A percentile compares a stretch with the other conserved stretches of the same genome.
These are phyloP conservation scores for Lyophyllum decastes DNA, from an alignment of 768 basidiomycete genomes.

Conservation along the genomic window DNA sequence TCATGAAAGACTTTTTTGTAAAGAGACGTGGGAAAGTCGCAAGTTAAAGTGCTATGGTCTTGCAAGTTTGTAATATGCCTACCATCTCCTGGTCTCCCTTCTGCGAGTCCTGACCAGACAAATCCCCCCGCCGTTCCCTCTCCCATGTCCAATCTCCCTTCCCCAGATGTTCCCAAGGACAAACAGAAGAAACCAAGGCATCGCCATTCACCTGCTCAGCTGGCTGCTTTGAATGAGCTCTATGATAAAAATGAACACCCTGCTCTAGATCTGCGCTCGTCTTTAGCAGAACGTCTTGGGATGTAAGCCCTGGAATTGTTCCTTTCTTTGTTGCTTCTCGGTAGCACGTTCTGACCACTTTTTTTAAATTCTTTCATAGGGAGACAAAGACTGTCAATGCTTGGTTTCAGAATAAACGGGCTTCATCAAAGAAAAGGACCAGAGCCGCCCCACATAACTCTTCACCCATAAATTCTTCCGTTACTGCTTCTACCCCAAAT, in stretches of 20 bases:
- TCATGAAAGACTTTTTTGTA: conserved; percentile 22
- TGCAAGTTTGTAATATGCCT: conserved; percentile 25
- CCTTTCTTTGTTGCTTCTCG: conserved; percentile 8
- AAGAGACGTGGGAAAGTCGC: conserved; percentile 27
- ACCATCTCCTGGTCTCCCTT: conserved; percentile 13
- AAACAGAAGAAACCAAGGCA: conserved; percentile 77
- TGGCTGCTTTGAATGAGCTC: conserved; percentile 76
- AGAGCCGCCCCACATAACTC: conserved; percentile 32
- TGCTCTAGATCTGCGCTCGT: conserved; percentile 63
- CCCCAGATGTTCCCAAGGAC: conserved; percentile 32
- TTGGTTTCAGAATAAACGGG: conserved; percentile 87
- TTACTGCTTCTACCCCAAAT: conserved; percentile 33
- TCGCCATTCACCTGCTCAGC: conserved; percentile 71
- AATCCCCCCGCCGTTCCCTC: conserved; percentile 28
- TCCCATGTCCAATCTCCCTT: conserved; percentile 28
- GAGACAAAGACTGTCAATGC: conserved; percentile 85
- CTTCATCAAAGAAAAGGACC: conserved; percentile 76
- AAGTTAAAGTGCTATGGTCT: conserved; percentile 22
- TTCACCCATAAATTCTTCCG: conserved; percentile 32
- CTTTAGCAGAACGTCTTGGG: conserved; percentile 70
- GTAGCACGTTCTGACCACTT: conserved; percentile 10
- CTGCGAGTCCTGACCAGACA: conserved; percentile 21
- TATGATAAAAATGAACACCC: conserved; percentile 80
- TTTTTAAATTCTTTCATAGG: conserved; percentile 39
- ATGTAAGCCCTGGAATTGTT: conserved; percentile 54